Percentiles rank a stretch among this genome's conserved stretches.
phyloP scores from a whole-genome alignment of 768 basidiomycete genomes.

The Kwoniella bestiolae region DNA sequence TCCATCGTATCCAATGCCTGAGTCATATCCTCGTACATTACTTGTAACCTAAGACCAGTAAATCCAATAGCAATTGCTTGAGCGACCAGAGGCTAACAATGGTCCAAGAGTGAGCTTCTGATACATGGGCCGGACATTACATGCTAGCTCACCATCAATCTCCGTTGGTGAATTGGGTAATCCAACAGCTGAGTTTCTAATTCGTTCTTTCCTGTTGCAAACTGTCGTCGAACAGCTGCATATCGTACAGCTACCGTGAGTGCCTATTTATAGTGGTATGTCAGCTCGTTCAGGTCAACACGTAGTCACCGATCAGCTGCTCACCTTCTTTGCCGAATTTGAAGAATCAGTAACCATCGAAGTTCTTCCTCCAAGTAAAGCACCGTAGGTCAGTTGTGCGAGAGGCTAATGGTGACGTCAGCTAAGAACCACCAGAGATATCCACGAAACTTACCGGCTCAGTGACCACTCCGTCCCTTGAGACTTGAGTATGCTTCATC shows the following conservation, averaged over 20 bases:
- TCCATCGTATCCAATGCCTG: constrained; percentile 56
- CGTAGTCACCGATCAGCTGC: neutral
- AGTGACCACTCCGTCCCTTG: constrained; percentile 58
- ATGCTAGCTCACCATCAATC: constrained; percentile 52
- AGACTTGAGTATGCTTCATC: constrained; percentile 61
- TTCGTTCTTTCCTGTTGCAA: constrained; percentile 58
- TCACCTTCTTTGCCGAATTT: constrained; percentile 59
- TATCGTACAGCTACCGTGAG: constrained; percentile 61
- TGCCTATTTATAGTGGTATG: constrained; percentile 33
- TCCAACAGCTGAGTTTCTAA: constrained; percentile 60
- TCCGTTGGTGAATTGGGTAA: constrained; percentile 60
- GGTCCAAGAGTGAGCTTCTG: constrained; percentile 13
- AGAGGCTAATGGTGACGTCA: constrained; percentile 49
- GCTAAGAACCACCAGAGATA: neutral
- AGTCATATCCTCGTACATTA: constrained; percentile 57
- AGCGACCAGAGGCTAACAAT: constrained; percentile 55
- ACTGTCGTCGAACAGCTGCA: constrained; percentile 59
- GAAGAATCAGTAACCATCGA: constrained; percentile 59
- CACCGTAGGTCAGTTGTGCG: constrained; percentile 60
- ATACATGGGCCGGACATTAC: neutral
- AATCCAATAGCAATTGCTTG: constrained; percentile 58
- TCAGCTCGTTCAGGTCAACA: neutral
- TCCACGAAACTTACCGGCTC: constrained; percentile 49
- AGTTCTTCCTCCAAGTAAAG: constrained; percentile 58
- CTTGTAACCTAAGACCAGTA: constrained; percentile 52